phyloP scores from a whole-genome alignment of 345 rosid species.

The Geranium brycei region DNA sequence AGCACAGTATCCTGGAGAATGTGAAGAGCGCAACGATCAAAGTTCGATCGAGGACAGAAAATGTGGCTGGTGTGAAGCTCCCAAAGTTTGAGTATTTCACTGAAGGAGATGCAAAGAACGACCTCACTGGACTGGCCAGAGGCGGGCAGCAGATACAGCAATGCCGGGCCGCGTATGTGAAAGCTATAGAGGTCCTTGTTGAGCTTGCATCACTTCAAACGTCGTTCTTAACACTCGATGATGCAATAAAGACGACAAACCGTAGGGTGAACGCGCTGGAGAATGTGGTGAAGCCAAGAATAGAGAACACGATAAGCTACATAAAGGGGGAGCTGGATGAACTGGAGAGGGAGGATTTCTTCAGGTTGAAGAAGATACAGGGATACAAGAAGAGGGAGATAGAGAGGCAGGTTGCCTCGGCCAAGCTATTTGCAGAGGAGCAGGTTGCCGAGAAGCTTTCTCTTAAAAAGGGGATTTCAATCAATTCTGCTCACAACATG shows the following conservation, averaged over 20 bases:
- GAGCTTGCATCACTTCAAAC: constrained; percentile 96
- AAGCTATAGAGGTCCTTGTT: constrained; percentile 76
- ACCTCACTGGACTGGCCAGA: constrained; percentile 82
- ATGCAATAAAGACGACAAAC: constrained; percentile 89
- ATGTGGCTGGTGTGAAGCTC: constrained; percentile 84
- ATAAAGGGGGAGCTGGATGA: constrained; percentile 89
- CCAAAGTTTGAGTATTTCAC: constrained; percentile 75
- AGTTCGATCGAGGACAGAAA: constrained; percentile 69
- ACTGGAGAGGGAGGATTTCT: constrained; percentile 90
- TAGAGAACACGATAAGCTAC: constrained; percentile 75
- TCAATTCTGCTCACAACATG: constrained; percentile 45
- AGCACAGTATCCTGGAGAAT: constrained; percentile 68
- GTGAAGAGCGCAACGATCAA: constrained; percentile 69
- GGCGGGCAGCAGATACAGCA: constrained; percentile 89
- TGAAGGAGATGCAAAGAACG: constrained; percentile 81
- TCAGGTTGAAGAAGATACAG: constrained; percentile 67
- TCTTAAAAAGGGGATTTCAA: constrained; percentile 58
- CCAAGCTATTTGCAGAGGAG: constrained; percentile 55
- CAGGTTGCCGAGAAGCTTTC: constrained; percentile 56
- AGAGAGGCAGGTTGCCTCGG: constrained; percentile 22
- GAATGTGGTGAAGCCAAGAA: constrained; percentile 80
- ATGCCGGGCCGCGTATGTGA: constrained; percentile 80
- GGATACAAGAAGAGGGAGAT: constrained; percentile 53
- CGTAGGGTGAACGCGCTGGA: constrained; percentile 86
- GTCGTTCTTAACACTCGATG: constrained; percentile 83